Evolutionary conservation across 2,329 filamentous ascomycete species (phyloP).

Genomic region (Microdochium trichocladiopsis): DNA sequence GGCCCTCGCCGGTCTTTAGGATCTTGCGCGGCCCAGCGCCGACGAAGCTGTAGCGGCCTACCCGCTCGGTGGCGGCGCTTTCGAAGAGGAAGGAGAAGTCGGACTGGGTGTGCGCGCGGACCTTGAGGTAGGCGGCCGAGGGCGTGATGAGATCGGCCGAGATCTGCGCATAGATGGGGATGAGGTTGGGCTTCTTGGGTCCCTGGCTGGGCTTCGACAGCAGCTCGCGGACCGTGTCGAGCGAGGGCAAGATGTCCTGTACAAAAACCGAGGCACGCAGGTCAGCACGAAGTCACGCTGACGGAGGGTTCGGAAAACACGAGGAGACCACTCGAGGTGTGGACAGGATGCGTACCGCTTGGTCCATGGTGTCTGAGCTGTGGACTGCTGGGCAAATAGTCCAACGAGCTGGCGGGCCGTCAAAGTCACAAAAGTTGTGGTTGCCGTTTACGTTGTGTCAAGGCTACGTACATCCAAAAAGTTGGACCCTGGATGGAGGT

Average conservation of each 20-base stretch:
- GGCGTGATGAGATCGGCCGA: constrained; percentile 91
- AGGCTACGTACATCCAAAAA: not conserved
- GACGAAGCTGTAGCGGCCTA: constrained; percentile 93
- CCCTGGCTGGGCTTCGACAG: constrained; percentile 27
- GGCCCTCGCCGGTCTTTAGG: constrained; percentile 78
- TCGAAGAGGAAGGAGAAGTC: constrained; percentile 92
- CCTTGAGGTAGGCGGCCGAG: constrained; percentile 89
- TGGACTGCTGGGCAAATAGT: not conserved
- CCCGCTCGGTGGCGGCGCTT: constrained; percentile 87
- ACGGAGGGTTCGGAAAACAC: constrained; percentile 3
- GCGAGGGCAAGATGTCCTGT: constrained; percentile 35
- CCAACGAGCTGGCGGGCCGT: too few relatives aligned
- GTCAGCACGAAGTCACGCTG: constrained; percentile 6
- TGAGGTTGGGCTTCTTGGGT: constrained; percentile 55
- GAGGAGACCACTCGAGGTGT: not conserved
- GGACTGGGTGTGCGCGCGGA: constrained; percentile 67
- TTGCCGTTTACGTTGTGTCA: too few relatives aligned
- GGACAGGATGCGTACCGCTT: constrained; percentile 12
- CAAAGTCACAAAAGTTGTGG: too few relatives aligned
- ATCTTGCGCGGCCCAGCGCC: constrained; percentile 76
- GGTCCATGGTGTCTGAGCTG: constrained; percentile 10
- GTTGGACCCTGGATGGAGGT: not conserved
- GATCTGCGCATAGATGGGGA: constrained; percentile 78
- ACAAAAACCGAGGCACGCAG: constrained; percentile 11
- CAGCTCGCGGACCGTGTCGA: constrained; percentile 37